Percentiles rank a stretch among this genome's conserved stretches.
Evolutionary conservation across 768 basidiomycete species (phyloP).

Genomic region (Lactifluus echinatus): DNA sequence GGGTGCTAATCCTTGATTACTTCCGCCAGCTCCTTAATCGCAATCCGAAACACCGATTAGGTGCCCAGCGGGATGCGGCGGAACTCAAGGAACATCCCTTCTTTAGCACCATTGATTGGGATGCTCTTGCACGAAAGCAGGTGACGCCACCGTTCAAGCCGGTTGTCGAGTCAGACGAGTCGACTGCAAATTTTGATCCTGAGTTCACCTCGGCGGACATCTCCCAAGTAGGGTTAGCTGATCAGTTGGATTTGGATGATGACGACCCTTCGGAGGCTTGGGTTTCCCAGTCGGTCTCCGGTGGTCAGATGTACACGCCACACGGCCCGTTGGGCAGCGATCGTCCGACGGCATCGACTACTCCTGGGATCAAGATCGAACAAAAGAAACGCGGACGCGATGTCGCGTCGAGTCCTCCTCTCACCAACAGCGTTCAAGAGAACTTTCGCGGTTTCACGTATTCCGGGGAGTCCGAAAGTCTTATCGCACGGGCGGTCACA

Average conservation of each 20-base stretch:
- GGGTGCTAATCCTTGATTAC: not conserved
- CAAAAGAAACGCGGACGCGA: constrained; percentile 26
- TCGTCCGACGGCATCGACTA: constrained; percentile 19
- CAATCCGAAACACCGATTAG: constrained; percentile 95
- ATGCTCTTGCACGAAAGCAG: constrained; percentile 74
- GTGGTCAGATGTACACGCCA: constrained; percentile 46
- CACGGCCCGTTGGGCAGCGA: constrained; percentile 65
- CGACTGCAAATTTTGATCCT: constrained; percentile 95
- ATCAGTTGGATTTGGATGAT: constrained; percentile 33
- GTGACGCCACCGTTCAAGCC: constrained; percentile 98
- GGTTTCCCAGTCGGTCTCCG: constrained; percentile 33
- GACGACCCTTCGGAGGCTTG: constrained; percentile 67
- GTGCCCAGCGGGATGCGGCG: constrained; percentile 80
- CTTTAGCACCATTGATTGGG: constrained; percentile 90
- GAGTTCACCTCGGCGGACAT: constrained; percentile 95
- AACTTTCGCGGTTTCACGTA: constrained; percentile 95
- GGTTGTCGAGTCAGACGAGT: constrained; percentile 95
- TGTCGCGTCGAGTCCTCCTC: constrained; percentile 40
- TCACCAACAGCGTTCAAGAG: constrained; percentile 91
- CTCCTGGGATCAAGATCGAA: constrained; percentile 14
- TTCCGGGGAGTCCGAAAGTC: constrained; percentile 58
- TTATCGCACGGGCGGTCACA: constrained; percentile 37
- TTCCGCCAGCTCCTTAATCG: constrained; percentile 79
- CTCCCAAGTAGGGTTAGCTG: constrained; percentile 51
- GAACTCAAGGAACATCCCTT: constrained; percentile 96